phyloP scores from a whole-genome alignment of 2,329 filamentous ascomycete species.

The Knufia fluminis region DNA sequence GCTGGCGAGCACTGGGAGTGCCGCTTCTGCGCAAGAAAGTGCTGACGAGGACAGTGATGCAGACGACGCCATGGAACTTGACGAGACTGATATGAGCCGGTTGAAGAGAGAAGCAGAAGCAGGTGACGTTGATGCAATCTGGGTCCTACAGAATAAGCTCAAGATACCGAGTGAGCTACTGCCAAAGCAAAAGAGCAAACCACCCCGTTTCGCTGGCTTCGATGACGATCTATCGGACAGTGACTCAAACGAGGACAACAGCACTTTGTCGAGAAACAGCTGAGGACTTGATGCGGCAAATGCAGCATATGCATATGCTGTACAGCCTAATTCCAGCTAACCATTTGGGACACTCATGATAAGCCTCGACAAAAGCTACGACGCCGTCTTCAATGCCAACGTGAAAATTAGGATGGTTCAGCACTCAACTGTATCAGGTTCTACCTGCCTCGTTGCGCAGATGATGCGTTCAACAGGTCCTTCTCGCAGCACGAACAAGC shows the following conservation, averaged over 20 bases:
- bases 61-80: slow-evolving; percentile 24
- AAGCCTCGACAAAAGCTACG: too few species aligned
- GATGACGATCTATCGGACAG: slow-evolving; percentile 40
- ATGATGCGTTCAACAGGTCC: too few species aligned
- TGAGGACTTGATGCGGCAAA: not conserved
- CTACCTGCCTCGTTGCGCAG: too few species aligned
- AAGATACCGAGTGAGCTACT: slow-evolving; percentile 17
- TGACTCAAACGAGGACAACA: slow-evolving; percentile 29
- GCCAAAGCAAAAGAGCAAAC: slow-evolving; percentile 17
- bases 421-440: too few species aligned
- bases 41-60: slow-evolving; percentile 30
- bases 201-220: slow-evolving; percentile 37
- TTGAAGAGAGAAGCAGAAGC: slow-evolving; percentile 20
- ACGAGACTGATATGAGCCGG: slow-evolving; percentile 19
- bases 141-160: slow-evolving; percentile 23
- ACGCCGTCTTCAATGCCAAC: too few species aligned
- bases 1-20: slow-evolving; percentile 27
- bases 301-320: too few species aligned
- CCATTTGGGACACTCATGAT: too few species aligned
- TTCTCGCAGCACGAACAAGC: too few species aligned
- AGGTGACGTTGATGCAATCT: slow-evolving; percentile 22
- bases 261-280: slow-evolving; percentile 21
- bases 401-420: too few species aligned
- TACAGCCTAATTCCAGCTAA: too few species aligned
- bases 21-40: slow-evolving; percentile 28